Evolutionary conservation across 179 eudicot genomes (phyloP).

Genomic region (Corrigiola litoralis): DNA sequence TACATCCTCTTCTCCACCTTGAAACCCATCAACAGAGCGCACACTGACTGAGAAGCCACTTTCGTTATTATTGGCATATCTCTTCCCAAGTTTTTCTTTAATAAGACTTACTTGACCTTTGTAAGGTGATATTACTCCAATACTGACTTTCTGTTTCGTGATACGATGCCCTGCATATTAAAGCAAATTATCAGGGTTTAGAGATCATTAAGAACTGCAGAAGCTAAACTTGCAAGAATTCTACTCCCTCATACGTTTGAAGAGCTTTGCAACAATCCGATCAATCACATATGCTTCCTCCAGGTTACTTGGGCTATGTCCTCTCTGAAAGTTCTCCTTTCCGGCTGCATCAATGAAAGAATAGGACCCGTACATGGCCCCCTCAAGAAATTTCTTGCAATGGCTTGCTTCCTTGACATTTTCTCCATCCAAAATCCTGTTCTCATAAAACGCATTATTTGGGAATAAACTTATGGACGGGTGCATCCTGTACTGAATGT

Average conservation of each 20-base stretch:
- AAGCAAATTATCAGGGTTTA: too few relatives aligned
- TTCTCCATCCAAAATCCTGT: conserved; percentile 42
- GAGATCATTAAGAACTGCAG: too few relatives aligned
- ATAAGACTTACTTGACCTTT: conserved; percentile 56
- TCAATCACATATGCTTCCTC: conserved; percentile 40
- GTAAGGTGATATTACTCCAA: conserved; percentile 68
- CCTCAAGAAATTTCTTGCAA: conserved; percentile 33
- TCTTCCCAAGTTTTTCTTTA: conserved; percentile 42
- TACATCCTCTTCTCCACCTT: conserved; percentile 58
- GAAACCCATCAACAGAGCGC: conserved; percentile 67
- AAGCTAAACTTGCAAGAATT: too few relatives aligned
- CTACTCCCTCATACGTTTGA: too few relatives aligned
- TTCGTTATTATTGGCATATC: conserved; percentile 19
- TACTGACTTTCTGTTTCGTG: conserved; percentile 32
- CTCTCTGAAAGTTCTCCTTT: conserved; percentile 35
- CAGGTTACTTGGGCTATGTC: conserved; percentile 39
- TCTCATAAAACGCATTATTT: conserved; percentile 46
- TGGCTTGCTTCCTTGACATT: conserved; percentile 39
- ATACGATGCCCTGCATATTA: conserved; percentile 23
- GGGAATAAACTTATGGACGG: conserved; percentile 77
- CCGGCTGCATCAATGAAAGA: conserved; percentile 57
- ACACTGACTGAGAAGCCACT: conserved; percentile 43
- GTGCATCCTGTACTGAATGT: conserved; percentile 78
- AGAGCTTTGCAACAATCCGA: conserved; percentile 41
- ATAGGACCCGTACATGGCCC: conserved; percentile 45